These are phyloP conservation scores for Echeveria elegans DNA, from an alignment of 164 flowering plant genomes.

Conservation along the genomic window DNA sequence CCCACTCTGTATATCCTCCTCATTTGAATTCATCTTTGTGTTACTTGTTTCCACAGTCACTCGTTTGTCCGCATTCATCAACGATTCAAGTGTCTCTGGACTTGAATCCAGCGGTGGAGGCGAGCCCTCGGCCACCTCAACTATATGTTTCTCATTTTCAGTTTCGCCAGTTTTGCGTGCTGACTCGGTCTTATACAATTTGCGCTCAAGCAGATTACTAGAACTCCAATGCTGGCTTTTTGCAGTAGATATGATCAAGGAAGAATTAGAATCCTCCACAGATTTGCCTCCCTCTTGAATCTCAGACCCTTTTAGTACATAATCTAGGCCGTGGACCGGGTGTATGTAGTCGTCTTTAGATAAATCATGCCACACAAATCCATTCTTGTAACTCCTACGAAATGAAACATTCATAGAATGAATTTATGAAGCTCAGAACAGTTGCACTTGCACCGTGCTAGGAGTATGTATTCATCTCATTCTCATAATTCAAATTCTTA, in stretches of 20 bases:
- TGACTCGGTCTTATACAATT: conserved; percentile 37
- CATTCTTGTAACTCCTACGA: conserved; percentile 77
- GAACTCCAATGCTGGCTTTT: conserved; percentile 80
- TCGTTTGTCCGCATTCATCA: conserved; percentile 68
- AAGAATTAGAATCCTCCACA: conserved; percentile 26
- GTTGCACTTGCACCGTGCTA: not conserved
- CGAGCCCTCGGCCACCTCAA: conserved; percentile 64
- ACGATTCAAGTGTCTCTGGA: conserved; percentile 69
- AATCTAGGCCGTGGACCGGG: conserved; percentile 77
- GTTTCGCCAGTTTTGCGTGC: conserved; percentile 42
- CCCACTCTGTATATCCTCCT: not conserved
- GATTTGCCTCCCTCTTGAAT: too few species aligned
- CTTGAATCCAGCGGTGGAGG: conserved; percentile 92
- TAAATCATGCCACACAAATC: conserved; percentile 93
- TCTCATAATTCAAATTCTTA: not conserved
- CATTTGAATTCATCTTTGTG: not conserved
- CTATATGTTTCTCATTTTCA: conserved; percentile 14
- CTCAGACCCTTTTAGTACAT: conserved; percentile 91
- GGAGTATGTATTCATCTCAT: not conserved
- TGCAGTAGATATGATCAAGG: conserved; percentile 23
- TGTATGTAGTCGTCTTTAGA: conserved; percentile 64
- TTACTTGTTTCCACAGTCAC: conserved; percentile 12
- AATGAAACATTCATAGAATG: too few species aligned
- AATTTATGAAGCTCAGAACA: not conserved
- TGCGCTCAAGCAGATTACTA: conserved; percentile 58